A percentile compares a stretch with the other conserved stretches of the same genome.
These are phyloP conservation scores for Suillus lakei DNA, from an alignment of 768 basidiomycete genomes.

Conservation along the genomic window DNA sequence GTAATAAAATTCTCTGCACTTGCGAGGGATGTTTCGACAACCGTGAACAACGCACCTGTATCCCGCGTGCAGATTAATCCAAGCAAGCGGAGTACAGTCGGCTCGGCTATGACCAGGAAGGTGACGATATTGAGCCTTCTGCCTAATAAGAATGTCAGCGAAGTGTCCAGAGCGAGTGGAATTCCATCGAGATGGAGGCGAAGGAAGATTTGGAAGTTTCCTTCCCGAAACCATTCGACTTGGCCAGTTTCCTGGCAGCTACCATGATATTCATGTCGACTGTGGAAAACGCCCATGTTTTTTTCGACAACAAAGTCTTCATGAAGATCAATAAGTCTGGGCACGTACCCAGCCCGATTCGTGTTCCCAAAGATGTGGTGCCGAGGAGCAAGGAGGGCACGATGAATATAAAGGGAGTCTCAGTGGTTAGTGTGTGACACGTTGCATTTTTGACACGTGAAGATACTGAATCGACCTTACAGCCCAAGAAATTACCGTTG, in stretches of 20 bases:
- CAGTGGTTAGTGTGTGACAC: not conserved
- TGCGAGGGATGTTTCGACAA: constrained; percentile 82
- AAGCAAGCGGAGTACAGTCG: constrained; percentile 21
- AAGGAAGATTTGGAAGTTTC: constrained; percentile 41
- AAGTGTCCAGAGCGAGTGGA: constrained; percentile 48
- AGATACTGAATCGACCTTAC: constrained; percentile 3
- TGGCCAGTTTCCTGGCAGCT: constrained; percentile 51
- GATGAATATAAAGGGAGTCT: not conserved
- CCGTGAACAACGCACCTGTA: constrained; percentile 65
- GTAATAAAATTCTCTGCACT: constrained; percentile 98
- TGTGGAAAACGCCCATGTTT: constrained; percentile 26
- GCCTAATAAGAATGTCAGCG: constrained; percentile 54
- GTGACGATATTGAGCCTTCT: constrained; percentile 74
- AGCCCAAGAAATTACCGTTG: constrained; percentile 78
- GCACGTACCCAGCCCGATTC: not conserved
- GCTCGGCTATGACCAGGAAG: constrained; percentile 49
- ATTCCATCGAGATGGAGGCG: constrained; percentile 52
- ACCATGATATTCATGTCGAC: constrained; percentile 53
- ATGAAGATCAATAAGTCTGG: not conserved
- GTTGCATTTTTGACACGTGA: not conserved
- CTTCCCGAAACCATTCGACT: constrained; percentile 48
- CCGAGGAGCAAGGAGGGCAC: not conserved
- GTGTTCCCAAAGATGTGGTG: not conserved
- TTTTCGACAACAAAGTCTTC: constrained; percentile 4
- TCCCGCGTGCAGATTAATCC: constrained; percentile 52